Evolutionary conservation across 306 rosid genomes (phyloP), one percentile per base, ranked within the genome.

Genomic region (Malus orientalis): DNA sequence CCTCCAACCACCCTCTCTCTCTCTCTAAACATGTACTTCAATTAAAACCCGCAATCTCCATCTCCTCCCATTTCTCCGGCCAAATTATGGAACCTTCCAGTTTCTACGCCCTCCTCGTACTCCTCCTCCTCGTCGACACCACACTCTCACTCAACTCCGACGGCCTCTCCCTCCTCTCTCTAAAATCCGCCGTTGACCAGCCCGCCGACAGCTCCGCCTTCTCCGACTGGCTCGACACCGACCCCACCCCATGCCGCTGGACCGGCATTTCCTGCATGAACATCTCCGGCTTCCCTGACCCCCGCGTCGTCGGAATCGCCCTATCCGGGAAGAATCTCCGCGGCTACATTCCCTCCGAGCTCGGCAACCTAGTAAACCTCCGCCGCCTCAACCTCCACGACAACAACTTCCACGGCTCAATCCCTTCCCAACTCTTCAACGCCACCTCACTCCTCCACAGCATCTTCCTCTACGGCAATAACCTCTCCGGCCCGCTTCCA

Each of bases 301-400:
- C 96, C 6, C 91, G 99, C 1, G 99, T 96, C 18, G 94, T 93
- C 36, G 97, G 98, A 0, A 76, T 96, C 10, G 83, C 89, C 0
- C 80, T 96, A 18, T 74, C 99, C 72, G 93, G 91, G 6, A 92
- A 77, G 83, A 89, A 83, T 23, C 97, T 96, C 72, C 88, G 90
- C 6, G 99, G 98, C 11, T 96, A 96, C 22, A 82, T 96, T 45
- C 99, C 99, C 6, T 96, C 99, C 42, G 99, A 92, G 84, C 97
- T 96, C 5, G 98, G 98, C 1, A 89, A 78, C 20, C 82, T 96
- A 8, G 75, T 71, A 38, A 92, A 79, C 62, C 98, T 96, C 76
- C 97, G 99, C 64, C 96, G 99, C 6, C 86, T 96, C 45, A 96
- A 91, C 65, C 87, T 96, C 67, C 99, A 93, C 51, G 80, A 57